Evolutionary conservation across 257 asterid species (phyloP).

Genomic region (Phtheirospermum japonicum): DNA sequence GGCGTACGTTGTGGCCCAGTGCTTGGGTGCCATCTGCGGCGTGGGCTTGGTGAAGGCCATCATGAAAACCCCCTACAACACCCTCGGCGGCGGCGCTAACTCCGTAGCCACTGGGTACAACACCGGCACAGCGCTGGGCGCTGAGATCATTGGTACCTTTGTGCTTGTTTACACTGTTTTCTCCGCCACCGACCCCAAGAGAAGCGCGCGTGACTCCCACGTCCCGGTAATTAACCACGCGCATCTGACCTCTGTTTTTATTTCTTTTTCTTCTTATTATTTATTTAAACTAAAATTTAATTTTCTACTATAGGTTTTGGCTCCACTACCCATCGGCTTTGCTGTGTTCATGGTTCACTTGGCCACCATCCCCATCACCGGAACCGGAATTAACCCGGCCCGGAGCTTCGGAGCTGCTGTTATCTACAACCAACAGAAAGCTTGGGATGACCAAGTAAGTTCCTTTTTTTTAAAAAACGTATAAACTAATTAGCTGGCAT

Average conservation of each 20-base stretch:
- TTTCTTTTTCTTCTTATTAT: background rate
- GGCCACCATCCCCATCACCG: conserved; percentile 91
- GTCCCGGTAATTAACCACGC: conserved; percentile 50
- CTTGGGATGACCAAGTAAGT: conserved; percentile 77
- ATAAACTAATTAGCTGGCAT: background rate
- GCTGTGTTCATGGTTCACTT: conserved; percentile 91
- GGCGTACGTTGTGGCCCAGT: conserved; percentile 64
- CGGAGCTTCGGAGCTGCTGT: conserved; percentile 93
- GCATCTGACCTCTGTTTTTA: too few relatives aligned
- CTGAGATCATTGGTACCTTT: conserved; percentile 82
- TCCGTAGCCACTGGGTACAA: conserved; percentile 48
- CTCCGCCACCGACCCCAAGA: conserved; percentile 88
- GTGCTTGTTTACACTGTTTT: conserved; percentile 85
- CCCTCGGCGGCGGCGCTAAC: conserved; percentile 69
- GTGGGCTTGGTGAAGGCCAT: conserved; percentile 80
- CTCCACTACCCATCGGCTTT: conserved; percentile 90
- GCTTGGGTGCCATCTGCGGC: conserved; percentile 72
- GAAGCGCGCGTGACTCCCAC: conserved; percentile 89
- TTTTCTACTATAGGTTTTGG: conserved; percentile 54
- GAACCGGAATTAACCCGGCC: conserved; percentile 90
- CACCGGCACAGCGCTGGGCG: conserved; percentile 72
- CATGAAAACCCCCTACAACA: conserved; percentile 57
- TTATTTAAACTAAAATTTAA: background rate
- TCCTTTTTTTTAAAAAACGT: background rate
- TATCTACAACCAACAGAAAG: conserved; percentile 50